Evolutionary conservation across 1,284 basidiomycete genomes (phyloP).

Genomic region (Ustilago nuda): DNA sequence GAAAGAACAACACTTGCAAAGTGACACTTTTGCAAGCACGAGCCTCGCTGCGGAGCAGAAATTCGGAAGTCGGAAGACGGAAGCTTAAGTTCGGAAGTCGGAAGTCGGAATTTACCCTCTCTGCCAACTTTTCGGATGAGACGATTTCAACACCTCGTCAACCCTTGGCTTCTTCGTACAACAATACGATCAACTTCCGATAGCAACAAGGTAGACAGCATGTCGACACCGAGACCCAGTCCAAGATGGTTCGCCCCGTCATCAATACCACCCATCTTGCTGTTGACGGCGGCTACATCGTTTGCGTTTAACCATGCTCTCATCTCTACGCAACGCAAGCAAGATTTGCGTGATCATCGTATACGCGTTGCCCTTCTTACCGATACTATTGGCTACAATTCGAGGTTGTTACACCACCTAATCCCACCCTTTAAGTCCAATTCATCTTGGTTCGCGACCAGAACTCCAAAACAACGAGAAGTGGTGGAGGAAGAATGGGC

Average conservation of each 20-base stretch:
- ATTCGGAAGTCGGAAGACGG: conserved; percentile 19
- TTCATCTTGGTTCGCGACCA: not conserved
- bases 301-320: conserved; percentile 51
- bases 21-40: conserved; percentile 9
- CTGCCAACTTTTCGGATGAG: not conserved
- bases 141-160: not conserved
- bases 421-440: conserved; percentile 8
- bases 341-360: conserved; percentile 16
- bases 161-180: not conserved
- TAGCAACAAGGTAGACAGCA: not conserved
- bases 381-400: conserved; percentile 34
- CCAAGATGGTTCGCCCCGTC: conserved; percentile 31
- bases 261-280: conserved; percentile 38
- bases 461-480: not conserved
- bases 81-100: not conserved
- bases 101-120: not conserved
- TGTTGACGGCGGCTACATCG: conserved; percentile 39
- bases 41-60: not conserved
- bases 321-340: conserved; percentile 34
- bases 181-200: not conserved
- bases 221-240: conserved; percentile 1
- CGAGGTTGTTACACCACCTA: conserved; percentile 16
- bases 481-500: not conserved
- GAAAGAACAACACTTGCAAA: conserved; percentile 14
- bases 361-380: conserved; percentile 21